Base-by-base conservation (phyloP, 148 eudicot species). In the Chenopodium formosanum region DNA sequence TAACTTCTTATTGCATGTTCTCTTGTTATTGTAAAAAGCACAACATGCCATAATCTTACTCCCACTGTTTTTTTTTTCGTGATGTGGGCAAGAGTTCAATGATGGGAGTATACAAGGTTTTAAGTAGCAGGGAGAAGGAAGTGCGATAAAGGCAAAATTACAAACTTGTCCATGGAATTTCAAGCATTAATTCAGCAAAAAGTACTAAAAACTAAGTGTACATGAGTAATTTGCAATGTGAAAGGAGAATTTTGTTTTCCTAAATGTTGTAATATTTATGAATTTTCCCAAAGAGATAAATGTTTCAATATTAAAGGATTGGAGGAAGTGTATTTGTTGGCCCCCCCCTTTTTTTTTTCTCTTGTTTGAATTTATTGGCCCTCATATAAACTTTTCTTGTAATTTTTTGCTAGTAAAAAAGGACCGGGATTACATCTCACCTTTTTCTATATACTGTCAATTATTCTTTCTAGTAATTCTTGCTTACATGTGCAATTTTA, bases 401-500 rank as follows among this genome's bases (percentile, higher is more conserved):
- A 68, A 68, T 4, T 32, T 31, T 68, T 31, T 31, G 5, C 11
- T 7, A 23, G 71, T 68, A 19, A 16, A 31, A 79, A 53, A 53
- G 60, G 60, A 32, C 4, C 9, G 29, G 46, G 2, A 22, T 9
- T 23, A 46, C 10, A 63, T 60, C 58, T 34, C 50, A 56, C 60
- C 16, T 40, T 40, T 40, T 40, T 40, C 22, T 70, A 25, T 25
- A 68, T 7, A 3, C 37, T 68, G 65, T 65, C 62, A 9, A 13
- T 29, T 52, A 19, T 23, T 83, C 29, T 83, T 9, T 31, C 31
- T 46, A 14, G 13, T 70, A n/a, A 1, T 46, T 84, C 71, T 34
- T 63, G 10, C 77, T 79, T 20, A 69, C 46, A 64, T 40, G 34
- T 25, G 74, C 73, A 70, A 71, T 83, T 79, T 68, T 79, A 34